A percentile compares a stretch with the other conserved stretches of the same genome.
Conservation (phyloP, 768 basidiomycete genomes). For the Boletus vermiculosoides region DNA sequence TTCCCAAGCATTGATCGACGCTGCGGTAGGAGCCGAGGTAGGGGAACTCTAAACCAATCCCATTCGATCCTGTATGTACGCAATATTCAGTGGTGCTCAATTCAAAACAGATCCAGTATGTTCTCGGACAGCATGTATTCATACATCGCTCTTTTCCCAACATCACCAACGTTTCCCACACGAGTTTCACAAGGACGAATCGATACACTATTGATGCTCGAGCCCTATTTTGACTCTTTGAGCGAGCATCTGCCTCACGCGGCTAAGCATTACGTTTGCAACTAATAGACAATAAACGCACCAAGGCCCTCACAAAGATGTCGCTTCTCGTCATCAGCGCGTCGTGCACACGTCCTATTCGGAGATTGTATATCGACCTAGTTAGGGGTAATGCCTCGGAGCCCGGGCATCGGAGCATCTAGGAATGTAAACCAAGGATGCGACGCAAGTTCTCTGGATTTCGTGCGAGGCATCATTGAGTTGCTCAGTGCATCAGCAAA, state of each 20-base stretch:
- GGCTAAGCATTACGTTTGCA: too few relatives aligned
- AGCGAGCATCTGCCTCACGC: too few relatives aligned
- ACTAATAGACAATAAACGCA: too few relatives aligned
- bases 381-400: background rate
- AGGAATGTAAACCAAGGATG: constrained; percentile 1
- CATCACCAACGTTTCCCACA: background rate
- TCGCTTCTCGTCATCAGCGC: too few relatives aligned
- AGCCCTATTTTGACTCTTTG: too few relatives aligned
- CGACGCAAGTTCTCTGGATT: background rate
- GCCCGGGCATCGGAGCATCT: background rate
- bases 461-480: background rate
- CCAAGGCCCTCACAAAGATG: too few relatives aligned
- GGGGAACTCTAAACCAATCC: background rate
- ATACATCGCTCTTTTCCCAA: too few relatives aligned
- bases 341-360: background rate
- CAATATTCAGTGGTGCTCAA: background rate
- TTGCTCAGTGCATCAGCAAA: background rate
- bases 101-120: background rate
- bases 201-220: too few relatives aligned
- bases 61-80: background rate
- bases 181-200: too few relatives aligned
- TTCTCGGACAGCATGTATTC: background rate
- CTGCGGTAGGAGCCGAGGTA: background rate
- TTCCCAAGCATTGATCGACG: background rate
- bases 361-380: constrained; percentile 1